Percentiles rank a stretch among this genome's conserved stretches.
phyloP scores from a whole-genome alignment of 768 basidiomycete species.

The Hericium alpestre region DNA sequence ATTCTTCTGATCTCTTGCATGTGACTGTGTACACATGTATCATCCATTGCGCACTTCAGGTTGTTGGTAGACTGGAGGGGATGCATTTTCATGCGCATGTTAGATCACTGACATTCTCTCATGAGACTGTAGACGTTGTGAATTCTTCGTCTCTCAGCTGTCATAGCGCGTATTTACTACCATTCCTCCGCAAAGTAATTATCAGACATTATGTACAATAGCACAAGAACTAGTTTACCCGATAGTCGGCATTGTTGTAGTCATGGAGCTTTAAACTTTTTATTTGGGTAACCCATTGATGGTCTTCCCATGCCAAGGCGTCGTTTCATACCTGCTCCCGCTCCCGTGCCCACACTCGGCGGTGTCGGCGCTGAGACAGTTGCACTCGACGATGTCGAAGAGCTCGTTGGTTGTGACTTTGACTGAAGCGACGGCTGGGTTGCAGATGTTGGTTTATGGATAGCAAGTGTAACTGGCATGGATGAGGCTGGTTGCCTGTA shows the following conservation, averaged over 20 bases:
- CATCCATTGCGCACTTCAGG: no score
- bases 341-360: background rate
- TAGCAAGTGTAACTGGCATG: background rate
- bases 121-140: no score
- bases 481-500: background rate
- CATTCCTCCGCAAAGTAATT: no score
- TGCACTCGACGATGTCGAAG: background rate
- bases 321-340: conserved; percentile 28
- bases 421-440: background rate
- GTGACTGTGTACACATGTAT: background rate
- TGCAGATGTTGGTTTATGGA: background rate
- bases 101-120: no score
- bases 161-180: no score
- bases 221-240: no score
- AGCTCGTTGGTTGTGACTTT: background rate
- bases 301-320: conserved; percentile 54
- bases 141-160: no score
- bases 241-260: background rate
- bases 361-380: background rate
- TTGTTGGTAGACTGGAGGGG: no score
- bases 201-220: no score
- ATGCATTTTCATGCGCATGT: no score
- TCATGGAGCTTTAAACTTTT: conserved; percentile 55
- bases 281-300: conserved; percentile 46
- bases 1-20: background rate